Evolutionary conservation across 2,329 filamentous ascomycete genomes (phyloP), one percentile per base, ranked within the genome.

Genomic region (Cladosporium sp.): DNA sequence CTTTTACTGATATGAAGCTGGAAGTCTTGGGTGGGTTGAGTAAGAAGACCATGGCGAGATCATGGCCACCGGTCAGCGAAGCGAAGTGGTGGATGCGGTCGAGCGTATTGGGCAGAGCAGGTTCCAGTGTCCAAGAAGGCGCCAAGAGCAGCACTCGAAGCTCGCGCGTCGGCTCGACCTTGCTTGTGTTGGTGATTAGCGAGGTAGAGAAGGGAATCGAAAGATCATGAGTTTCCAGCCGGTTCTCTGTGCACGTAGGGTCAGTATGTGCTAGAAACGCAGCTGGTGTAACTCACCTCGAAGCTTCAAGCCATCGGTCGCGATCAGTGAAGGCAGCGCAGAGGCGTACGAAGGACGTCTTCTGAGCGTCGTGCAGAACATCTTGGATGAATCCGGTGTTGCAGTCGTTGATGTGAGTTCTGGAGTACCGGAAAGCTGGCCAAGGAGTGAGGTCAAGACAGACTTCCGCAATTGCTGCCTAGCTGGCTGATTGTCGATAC

Each of bases 331-430:
- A 8, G 55, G 26, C 32, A 60, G 21, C 15, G 34, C 64, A 7
- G 77, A 69, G 12, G 71, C 72, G 76, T 79, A 81, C 34, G 80
- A 74, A 5, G 76, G 71, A 26, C 78, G 78, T 34, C 72, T 71
- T 14, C 78, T 77, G 14, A 83, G 77, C 18, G 74, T 75, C n/a
- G 75, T 73, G 69, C 78, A 80, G 72, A 82, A 82, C 75, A 78
- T 79, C 47, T 51, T 64, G 28, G 15, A 15, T 24, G 18, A 14
- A 18, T 21, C 11, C 7, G 36, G 4, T 60, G 34, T 55, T 21
- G 15, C 54, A 38, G 30, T 59, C 6, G 15, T 44, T n/a, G 38
- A 12, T 15, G 6, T 34, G 6, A 21, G 54, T 2, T 14, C 10
- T 7, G n/a, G 34, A 21, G 8, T 26, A 11, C 11, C 1, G 21